phyloP scores from a whole-genome alignment of 257 asterid species.

The Solanum clarkiae region DNA sequence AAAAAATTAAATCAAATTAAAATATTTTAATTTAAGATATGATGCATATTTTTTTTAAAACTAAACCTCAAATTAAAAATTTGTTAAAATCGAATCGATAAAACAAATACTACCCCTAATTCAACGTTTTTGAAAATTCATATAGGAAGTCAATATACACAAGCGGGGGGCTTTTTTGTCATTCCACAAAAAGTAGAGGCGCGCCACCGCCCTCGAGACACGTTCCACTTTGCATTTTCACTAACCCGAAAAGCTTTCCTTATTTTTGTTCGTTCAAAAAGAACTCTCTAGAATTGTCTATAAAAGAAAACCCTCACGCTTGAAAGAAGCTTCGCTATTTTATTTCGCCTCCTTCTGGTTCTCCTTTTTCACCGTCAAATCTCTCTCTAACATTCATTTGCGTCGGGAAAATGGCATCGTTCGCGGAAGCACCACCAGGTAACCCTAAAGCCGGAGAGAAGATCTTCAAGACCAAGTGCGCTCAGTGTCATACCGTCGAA shows the following conservation, averaged over 20 bases:
- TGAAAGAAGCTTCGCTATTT: neutral
- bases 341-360: neutral
- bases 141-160: neutral
- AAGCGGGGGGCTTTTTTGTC: neutral
- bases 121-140: neutral
- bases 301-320: neutral
- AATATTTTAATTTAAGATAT: too few species aligned
- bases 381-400: neutral
- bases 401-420: constrained; percentile 44
- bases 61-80: too few species aligned
- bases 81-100: too few species aligned
- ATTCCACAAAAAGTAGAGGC: neutral
- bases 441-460: constrained; percentile 53
- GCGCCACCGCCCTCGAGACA: constrained; percentile 27
- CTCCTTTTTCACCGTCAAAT: neutral
- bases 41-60: too few species aligned
- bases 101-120: too few species aligned
- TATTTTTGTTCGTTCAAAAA: neutral
- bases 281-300: neutral
- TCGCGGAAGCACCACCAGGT: constrained; percentile 70
- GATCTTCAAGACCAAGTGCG: constrained; percentile 77
- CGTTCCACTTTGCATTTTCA: neutral
- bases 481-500: constrained; percentile 88
- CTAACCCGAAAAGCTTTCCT: constrained; percentile 5
- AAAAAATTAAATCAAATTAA: too few species aligned